A percentile compares a stretch with the other conserved stretches of the same genome.
phyloP scores from a whole-genome alignment of 768 basidiomycete genomes.

The Lentinula aciculospora region DNA sequence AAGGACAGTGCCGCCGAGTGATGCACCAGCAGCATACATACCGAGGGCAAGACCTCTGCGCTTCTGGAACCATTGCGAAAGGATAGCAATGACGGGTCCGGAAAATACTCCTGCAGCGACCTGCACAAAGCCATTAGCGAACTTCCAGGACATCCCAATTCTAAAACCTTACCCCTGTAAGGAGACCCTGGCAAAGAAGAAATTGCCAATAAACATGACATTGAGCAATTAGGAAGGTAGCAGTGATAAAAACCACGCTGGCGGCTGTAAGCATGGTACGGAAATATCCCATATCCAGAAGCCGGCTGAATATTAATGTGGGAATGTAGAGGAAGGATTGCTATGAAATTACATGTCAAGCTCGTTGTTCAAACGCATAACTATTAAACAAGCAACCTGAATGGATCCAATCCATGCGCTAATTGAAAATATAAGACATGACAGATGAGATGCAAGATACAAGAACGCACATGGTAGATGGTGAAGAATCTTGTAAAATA shows the following conservation, averaged over 20 bases:
- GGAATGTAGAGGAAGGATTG: conserved; percentile 5
- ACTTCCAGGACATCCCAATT: neutral
- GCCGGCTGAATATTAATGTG: conserved; percentile 9
- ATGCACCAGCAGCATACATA: conserved; percentile 37
- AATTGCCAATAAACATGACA: conserved; percentile 56
- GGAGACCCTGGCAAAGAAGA: conserved; percentile 49
- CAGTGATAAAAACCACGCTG: conserved; percentile 33
- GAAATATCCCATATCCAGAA: conserved; percentile 51
- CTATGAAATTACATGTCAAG: neutral
- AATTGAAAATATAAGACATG: neutral
- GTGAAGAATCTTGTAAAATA: neutral
- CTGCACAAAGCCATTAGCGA: neutral
- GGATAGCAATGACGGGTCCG: conserved; percentile 30
- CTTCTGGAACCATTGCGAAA: conserved; percentile 46
- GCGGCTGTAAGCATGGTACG: conserved; percentile 32
- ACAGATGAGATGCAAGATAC: neutral
- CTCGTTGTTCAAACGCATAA: neutral
- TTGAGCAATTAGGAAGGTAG: conserved; percentile 44
- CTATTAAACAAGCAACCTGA: neutral
- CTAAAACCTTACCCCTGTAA: conserved; percentile 35
- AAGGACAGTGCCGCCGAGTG: conserved; percentile 40
- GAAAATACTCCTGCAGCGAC: conserved; percentile 33
- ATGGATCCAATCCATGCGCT: conserved; percentile 7
- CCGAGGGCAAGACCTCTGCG: conserved; percentile 39
- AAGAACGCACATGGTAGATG: conserved; percentile 1